Base-by-base conservation (phyloP, 2,329 filamentous ascomycete species). In the Nothomitra cinnamomea region DNA sequence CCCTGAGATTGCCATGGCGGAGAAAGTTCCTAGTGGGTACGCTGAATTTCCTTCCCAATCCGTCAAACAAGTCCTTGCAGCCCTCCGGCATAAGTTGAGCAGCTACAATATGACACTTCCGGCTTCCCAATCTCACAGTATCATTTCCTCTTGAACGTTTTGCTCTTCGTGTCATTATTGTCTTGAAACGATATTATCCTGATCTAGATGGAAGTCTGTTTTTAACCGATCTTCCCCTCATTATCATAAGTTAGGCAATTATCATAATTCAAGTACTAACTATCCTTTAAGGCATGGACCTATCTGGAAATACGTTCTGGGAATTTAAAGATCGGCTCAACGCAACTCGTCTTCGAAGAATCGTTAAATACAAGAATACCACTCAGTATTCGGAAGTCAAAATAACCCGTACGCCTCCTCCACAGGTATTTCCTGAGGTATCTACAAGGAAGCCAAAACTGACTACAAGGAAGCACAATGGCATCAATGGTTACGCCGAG, bases 401-500 rank as follows among this genome's bases (percentile, higher is more conserved):
- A 59, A 72, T 82, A 41, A 71, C 74, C 36, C 78, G 45, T 49
- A 49, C 10, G 45, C 7, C n/a, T 7, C 28, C 10, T 15, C 19
- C 3, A 4, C n/a, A n/a, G n/a, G n/a, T 5, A 48, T 15, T 28
- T 47, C 21, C 21, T 24, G 3, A 12, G 3, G 12, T n/a, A n/a
- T 12, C 5, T 25, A 21, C 10, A 12, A 10, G 25, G 25, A 47
- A 13, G 5, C 5, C 5, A 25, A 49, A 49, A 49, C 45, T 49
- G n/a, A 49, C 45, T 49, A 49, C 15, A 35, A 28, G 17, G 10
- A 10, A 49, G 45, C 79, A 52, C 76, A 79, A 72, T 83, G 79
- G 79, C 77, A 80, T 61, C 79, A 82, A 67, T 83, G 79, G 79
- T 74, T 83, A 24, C 77, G 79, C 60, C 72, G 81, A 59, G 77